Evolutionary conservation across 208 protist genomes (phyloP).

Genomic region (Spongospora subterranea): DNA sequence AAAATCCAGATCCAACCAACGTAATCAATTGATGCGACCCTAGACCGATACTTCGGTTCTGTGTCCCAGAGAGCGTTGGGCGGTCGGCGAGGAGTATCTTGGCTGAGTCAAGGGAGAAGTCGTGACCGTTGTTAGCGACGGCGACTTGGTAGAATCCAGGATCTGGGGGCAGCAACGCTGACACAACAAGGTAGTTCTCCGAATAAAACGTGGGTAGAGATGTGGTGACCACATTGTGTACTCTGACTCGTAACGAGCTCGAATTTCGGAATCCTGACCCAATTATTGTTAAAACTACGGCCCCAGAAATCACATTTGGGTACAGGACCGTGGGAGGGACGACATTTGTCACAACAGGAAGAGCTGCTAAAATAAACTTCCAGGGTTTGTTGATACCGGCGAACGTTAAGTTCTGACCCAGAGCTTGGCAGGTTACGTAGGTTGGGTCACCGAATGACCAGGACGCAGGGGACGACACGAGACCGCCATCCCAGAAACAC

Average conservation of each 20-base stretch:
- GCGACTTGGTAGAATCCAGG: not conserved
- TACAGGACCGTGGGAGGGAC: not conserved
- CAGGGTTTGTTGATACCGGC: not conserved
- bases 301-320: not conserved
- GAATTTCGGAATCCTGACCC: slow-evolving; percentile 6
- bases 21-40: too few species aligned
- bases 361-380: not conserved
- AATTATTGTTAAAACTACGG: not conserved
- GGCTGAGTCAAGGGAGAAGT: not conserved
- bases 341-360: not conserved
- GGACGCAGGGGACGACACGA: not conserved
- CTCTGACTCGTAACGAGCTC: not conserved
- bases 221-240: not conserved
- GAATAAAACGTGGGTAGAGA: not conserved
- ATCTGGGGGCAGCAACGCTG: not conserved
- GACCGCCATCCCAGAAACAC: not conserved
- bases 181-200: not conserved
- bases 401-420: not conserved
- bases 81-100: not conserved
- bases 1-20: not conserved
- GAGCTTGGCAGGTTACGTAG: not conserved
- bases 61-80: too few species aligned
- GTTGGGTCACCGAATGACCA: not conserved
- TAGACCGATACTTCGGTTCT: too few species aligned
- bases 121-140: not conserved